Conservation (phyloP, 345 rosid species). For the Syzygium grande region DNA sequence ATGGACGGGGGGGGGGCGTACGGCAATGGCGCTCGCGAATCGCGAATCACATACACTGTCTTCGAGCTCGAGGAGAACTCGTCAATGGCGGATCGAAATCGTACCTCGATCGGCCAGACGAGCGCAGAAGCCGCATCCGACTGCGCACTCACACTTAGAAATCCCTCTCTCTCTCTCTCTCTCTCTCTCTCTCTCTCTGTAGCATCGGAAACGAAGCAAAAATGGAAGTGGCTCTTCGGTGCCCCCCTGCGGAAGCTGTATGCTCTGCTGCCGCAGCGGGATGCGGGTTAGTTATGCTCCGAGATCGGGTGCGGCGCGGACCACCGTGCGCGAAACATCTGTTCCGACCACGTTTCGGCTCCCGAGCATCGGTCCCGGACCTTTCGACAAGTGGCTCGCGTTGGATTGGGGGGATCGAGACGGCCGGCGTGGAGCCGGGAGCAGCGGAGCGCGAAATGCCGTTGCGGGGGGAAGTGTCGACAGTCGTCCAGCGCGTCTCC, state of each 20-base stretch:
- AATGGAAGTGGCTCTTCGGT: background rate
- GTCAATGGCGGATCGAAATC: background rate
- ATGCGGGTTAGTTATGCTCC: background rate
- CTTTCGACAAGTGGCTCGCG: background rate
- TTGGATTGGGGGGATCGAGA: background rate
- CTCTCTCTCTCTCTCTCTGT: too few relatives aligned
- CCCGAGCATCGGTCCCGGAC: background rate
- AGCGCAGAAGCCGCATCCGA: background rate
- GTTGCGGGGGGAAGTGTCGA: background rate
- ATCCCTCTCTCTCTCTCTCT: background rate
- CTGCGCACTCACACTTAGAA: background rate
- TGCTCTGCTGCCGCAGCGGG: background rate
- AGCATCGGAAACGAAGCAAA: background rate
- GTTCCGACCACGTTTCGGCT: background rate
- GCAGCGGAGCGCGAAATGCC: background rate
- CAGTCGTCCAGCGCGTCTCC: background rate
- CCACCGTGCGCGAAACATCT: background rate
- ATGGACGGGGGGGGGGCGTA: background rate
- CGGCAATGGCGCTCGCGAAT: background rate
- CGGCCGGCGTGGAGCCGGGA: background rate
- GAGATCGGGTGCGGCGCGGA: background rate
- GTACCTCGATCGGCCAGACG: background rate
- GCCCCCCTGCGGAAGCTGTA: background rate
- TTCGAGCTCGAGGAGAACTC: background rate
- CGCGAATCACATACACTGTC: background rate